Base-by-base conservation (phyloP, 768 basidiomycete species). In the Suillus plorans region DNA sequence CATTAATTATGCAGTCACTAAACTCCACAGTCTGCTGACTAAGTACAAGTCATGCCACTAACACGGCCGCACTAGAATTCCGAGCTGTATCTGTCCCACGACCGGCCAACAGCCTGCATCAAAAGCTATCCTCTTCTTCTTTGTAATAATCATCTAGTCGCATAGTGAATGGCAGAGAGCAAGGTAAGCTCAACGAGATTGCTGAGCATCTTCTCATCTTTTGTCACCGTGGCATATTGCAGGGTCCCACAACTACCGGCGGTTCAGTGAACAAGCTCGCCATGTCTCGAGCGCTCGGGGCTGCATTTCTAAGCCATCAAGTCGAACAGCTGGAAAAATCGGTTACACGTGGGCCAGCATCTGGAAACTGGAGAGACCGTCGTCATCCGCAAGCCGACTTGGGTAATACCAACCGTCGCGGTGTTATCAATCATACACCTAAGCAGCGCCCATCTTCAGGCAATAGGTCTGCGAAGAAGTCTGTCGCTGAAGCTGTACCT, bases 301-400 rank as follows among this genome's bases (percentile, higher is more conserved):
- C 92, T 36, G 93, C 93, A 3, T 94, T 94, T 73, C 84, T 95
- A 65, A 90, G 84, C 67, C 92, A 95, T 69, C 92, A 95, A 70
- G 93, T 95, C 52, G 91, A 94, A 69, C 90, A 94, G 71, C 87
- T 95, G 62, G 92, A 95, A 79, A 89, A 90, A 76, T 81, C 88
- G 0, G 89, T 92, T 22, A 78, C 81, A 4, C 80, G 79, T 41
- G 84, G 82, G 8, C 78, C 83, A 20, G 78, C 81, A 9, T 82
- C 84, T 2, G 84, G 83, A 0, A 89, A 87, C 67, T 89, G 89
- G 89, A 80, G 89, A 67, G 85, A 85, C 63, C 81, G 73, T 71
- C 80, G 72, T 74, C 79, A 75, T 25, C 62, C 64, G 39, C 68
- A 64, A 36, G 60, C 69, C 31, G 72, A 74, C 65, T 18, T 44